Conservation (phyloP, 2,329 filamentous ascomycete species). For the Fusarium foetens region DNA sequence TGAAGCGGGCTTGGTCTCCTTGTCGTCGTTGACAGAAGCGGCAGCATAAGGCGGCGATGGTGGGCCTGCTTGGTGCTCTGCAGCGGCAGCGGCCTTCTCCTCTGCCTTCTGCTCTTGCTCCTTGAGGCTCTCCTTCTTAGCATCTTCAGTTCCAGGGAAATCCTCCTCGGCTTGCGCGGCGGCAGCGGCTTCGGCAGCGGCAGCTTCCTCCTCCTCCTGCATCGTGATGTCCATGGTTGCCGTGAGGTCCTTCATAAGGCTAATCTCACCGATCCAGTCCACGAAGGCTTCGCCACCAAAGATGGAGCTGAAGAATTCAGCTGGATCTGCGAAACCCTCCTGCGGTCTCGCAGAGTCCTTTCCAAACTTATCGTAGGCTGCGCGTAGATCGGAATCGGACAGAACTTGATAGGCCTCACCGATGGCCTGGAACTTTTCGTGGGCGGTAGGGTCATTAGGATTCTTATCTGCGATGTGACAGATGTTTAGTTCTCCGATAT, state of each 20-base stretch:
- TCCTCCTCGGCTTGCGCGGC: constrained; percentile 62
- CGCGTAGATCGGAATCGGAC: constrained; percentile 85
- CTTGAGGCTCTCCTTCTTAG: constrained; percentile 66
- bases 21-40: constrained; percentile 53
- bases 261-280: constrained; percentile 98
- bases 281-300: constrained; percentile 96
- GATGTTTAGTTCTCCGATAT: constrained; percentile 6
- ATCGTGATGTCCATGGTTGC: constrained; percentile 98
- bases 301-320: constrained; percentile 98
- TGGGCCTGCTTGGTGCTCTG: constrained; percentile 44
- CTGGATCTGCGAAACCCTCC: constrained; percentile 93
- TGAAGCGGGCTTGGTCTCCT: constrained; percentile 45
- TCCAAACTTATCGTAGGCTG: constrained; percentile 95
- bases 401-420: constrained; percentile 82
- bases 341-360: constrained; percentile 93
- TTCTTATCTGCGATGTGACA: constrained; percentile 80
- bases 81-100: constrained; percentile 39
- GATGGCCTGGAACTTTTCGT: constrained; percentile 93
- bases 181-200: constrained; percentile 63
- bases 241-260: constrained; percentile 97
- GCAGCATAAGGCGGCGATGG: constrained; percentile 51
- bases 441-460: constrained; percentile 91
- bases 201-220: constrained; percentile 75
- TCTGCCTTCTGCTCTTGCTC: constrained; percentile 46
- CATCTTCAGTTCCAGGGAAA: constrained; percentile 67